Evolutionary conservation across 257 asterid genomes (phyloP).

Genomic region (Fraxinus quadrangulata): DNA sequence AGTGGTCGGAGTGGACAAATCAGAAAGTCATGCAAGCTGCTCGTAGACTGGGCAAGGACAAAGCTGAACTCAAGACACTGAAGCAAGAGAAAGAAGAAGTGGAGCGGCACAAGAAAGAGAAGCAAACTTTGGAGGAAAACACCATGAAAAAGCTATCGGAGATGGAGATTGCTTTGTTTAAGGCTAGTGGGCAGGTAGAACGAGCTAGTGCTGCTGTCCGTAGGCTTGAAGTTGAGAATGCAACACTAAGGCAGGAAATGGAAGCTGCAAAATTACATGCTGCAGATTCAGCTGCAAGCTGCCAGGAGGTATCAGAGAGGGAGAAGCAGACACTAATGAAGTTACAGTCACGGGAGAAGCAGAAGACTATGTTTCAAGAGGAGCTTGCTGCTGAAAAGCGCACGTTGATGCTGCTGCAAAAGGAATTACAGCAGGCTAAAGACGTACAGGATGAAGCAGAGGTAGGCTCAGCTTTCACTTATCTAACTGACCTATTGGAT

Average conservation of each 20-base stretch:
- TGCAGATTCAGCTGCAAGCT: constrained; percentile 72
- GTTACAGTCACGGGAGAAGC: constrained; percentile 90
- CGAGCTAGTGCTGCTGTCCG: constrained; percentile 69
- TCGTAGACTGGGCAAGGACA: constrained; percentile 57
- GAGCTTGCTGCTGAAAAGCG: constrained; percentile 69
- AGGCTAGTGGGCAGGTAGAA: constrained; percentile 83
- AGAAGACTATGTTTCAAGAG: constrained; percentile 65
- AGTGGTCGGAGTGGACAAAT: constrained; percentile 99
- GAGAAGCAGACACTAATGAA: constrained; percentile 72
- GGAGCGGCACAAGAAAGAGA: constrained; percentile 85
- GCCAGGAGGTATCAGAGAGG: constrained; percentile 69
- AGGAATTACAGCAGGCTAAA: constrained; percentile 59
- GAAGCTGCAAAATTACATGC: constrained; percentile 75
- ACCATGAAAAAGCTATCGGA: constrained; percentile 76
- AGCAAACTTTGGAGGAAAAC: constrained; percentile 67
- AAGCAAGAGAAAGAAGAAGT: constrained; percentile 92
- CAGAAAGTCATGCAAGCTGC: constrained; percentile 86
- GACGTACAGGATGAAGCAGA: constrained; percentile 61
- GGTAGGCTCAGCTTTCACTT: constrained; percentile 52
- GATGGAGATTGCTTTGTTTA: constrained; percentile 81
- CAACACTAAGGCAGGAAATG: constrained; percentile 70
- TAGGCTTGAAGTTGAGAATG: constrained; percentile 74
- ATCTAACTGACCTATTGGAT: constrained; percentile 10
- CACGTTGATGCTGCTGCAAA: constrained; percentile 49
- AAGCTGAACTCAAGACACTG: constrained; percentile 80